Evolutionary conservation across 768 basidiomycete species (phyloP).

Genomic region (Auriscalpium microsporum): DNA sequence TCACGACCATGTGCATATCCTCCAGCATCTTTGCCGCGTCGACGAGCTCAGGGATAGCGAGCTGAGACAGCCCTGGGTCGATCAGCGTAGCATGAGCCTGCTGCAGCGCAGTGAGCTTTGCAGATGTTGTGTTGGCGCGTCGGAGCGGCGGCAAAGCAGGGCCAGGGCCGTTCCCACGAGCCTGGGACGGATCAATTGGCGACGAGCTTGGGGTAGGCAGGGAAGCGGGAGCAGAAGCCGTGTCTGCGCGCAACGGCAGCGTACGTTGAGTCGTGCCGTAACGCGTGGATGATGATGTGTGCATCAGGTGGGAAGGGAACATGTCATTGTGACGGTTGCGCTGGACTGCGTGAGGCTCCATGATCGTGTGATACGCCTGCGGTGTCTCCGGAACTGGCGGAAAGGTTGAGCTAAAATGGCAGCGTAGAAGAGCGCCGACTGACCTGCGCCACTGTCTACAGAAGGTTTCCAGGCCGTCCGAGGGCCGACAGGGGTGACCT

Average conservation of each 20-base stretch:
- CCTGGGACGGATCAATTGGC: conserved; percentile 1
- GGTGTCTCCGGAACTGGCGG: neutral
- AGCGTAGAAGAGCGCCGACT: neutral
- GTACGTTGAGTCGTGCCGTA: neutral
- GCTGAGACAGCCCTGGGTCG: conserved; percentile 35
- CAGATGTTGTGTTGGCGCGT: conserved; percentile 32
- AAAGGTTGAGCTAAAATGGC: neutral
- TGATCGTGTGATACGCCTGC: neutral
- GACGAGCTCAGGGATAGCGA: conserved; percentile 39
- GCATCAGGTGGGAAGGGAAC: too few species aligned
- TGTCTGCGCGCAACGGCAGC: neutral
- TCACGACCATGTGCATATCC: conserved; percentile 37
- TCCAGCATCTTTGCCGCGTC: conserved; percentile 38
- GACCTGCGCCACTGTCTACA: neutral
- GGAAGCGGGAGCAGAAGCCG: conserved; percentile 20
- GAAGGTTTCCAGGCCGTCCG: neutral
- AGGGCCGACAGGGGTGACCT: neutral
- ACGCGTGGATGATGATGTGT: neutral
- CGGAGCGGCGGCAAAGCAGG: conserved; percentile 19
- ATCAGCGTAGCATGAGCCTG: conserved; percentile 35
- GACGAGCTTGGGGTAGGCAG: conserved; percentile 10
- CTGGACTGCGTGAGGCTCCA: neutral
- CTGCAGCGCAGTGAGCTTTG: conserved; percentile 35
- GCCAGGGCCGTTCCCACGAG: neutral
- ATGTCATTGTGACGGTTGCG: too few species aligned